phyloP scores from a whole-genome alignment of 768 basidiomycete species.

The Suillus fuscotomentosus region DNA sequence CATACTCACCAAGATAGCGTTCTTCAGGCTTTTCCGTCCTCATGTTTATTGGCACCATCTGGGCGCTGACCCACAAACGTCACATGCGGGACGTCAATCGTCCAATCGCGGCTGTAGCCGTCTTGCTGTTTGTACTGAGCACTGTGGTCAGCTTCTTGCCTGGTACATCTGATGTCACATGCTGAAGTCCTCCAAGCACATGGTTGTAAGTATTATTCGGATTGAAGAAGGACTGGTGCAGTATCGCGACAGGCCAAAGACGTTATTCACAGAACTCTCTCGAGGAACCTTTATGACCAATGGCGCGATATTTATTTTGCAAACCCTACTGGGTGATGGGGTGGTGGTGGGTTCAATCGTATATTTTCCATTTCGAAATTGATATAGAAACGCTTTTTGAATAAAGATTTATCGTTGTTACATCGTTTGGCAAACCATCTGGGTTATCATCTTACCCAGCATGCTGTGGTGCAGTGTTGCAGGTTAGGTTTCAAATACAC shows the following conservation, averaged over 20 bases:
- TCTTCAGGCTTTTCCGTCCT: conserved; percentile 32
- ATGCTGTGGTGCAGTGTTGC: conserved; percentile 28
- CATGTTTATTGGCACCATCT: conserved; percentile 33
- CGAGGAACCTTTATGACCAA: conserved; percentile 29
- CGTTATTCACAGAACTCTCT: conserved; percentile 25
- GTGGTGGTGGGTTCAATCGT: conserved; percentile 22
- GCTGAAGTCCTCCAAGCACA: conserved; percentile 17
- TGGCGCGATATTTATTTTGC: conserved; percentile 20
- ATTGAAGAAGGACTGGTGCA: conserved; percentile 25
- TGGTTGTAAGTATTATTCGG: conserved; percentile 24
- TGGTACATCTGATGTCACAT: too few species aligned
- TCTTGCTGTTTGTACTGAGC: conserved; percentile 28
- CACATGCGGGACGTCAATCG: conserved; percentile 14
- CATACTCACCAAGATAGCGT: not conserved
- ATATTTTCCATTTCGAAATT: not conserved
- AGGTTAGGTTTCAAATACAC: conserved; percentile 11
- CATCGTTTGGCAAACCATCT: conserved; percentile 30
- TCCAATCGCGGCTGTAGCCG: conserved; percentile 22
- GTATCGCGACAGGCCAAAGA: conserved; percentile 17
- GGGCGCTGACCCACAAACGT: conserved; percentile 16
- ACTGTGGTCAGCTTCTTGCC: conserved; percentile 21
- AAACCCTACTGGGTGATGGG: conserved; percentile 30
- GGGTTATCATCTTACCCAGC: conserved; percentile 24
- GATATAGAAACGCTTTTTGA: not conserved
- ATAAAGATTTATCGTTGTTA: conserved; percentile 29